Conservation (phyloP, 345 rosid genomes). For the Gossypium turneri region DNA sequence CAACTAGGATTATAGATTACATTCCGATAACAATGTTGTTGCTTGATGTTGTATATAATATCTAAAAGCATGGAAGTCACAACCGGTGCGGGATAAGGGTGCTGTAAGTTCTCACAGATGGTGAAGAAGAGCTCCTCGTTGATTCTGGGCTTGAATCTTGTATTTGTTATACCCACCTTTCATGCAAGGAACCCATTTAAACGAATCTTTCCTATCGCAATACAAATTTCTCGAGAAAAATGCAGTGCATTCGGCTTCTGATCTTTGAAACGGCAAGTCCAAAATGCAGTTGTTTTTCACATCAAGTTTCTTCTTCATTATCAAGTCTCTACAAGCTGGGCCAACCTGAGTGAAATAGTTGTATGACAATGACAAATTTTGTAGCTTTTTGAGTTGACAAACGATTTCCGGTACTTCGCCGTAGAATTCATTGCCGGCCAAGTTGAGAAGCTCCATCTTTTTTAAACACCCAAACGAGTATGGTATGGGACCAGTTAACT, state of each 20-base stretch:
- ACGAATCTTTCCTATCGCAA: conserved; percentile 26
- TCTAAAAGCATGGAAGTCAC: not conserved
- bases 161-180: not conserved
- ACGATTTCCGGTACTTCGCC: conserved; percentile 48
- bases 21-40: fast-evolving
- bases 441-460: conserved; percentile 30
- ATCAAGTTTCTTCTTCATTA: conserved; percentile 29
- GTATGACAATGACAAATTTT: conserved; percentile 26
- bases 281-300: conserved; percentile 49
- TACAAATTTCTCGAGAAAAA: conserved; percentile 25
- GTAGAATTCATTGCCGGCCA: conserved; percentile 36
- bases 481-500: conserved; percentile 51
- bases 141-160: not conserved
- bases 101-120: conserved; percentile 23
- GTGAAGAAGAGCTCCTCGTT: not conserved
- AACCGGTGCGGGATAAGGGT: conserved; percentile 24
- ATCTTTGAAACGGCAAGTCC: conserved; percentile 46
- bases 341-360: conserved; percentile 64
- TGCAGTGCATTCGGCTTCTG: conserved; percentile 20
- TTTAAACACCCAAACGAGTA: conserved; percentile 49
- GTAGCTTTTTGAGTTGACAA: conserved; percentile 40
- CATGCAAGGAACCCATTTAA: conserved; percentile 36
- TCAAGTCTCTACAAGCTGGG: conserved; percentile 39
- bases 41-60: too few species aligned
- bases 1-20: too few species aligned